phyloP scores from a whole-genome alignment of 2,329 filamentous ascomycete species.

The Alternaria ventricosa region DNA sequence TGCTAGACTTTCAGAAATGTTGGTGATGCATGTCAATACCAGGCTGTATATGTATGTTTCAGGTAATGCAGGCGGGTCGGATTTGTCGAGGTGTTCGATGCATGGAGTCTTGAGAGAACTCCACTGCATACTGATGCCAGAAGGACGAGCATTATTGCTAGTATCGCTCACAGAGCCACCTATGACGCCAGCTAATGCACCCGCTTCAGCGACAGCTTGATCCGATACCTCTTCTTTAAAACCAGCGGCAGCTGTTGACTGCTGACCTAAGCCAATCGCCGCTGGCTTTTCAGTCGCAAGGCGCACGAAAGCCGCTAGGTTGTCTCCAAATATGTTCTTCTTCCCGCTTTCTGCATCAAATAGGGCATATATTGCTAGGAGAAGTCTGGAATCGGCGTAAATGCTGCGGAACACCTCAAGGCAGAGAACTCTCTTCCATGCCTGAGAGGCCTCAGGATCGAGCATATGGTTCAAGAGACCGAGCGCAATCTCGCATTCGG shows the following conservation, averaged over 20 bases:
- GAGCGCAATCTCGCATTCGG: constrained; percentile 83
- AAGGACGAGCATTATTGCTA: constrained; percentile 67
- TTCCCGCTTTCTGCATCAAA: constrained; percentile 78
- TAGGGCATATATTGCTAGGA: constrained; percentile 79
- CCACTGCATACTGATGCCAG: constrained; percentile 90
- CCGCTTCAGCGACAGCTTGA: constrained; percentile 87
- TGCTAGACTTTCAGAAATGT: constrained; percentile 87
- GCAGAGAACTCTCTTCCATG: constrained; percentile 88
- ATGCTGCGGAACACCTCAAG: constrained; percentile 90
- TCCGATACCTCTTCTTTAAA: constrained; percentile 69
- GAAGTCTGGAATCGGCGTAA: constrained; percentile 78
- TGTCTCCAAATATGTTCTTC: constrained; percentile 78
- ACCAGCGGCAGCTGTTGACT: constrained; percentile 80
- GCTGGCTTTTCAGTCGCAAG: constrained; percentile 89
- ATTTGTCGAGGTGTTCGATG: constrained; percentile 93
- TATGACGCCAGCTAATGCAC: constrained; percentile 87
- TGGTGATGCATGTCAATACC: constrained; percentile 85
- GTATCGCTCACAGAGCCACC: constrained; percentile 67
- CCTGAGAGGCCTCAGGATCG: constrained; percentile 77
- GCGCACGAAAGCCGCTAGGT: constrained; percentile 89
- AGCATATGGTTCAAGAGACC: constrained; percentile 83
- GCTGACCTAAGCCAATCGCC: constrained; percentile 85
- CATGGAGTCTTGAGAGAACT: constrained; percentile 86
- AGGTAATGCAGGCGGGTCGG: constrained; percentile 79
- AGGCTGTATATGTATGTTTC: constrained; percentile 95